These are phyloP conservation scores for Melanopsichium pennsylvanicum DNA, from an alignment of 1,284 basidiomycete species.

Conservation along the genomic window DNA sequence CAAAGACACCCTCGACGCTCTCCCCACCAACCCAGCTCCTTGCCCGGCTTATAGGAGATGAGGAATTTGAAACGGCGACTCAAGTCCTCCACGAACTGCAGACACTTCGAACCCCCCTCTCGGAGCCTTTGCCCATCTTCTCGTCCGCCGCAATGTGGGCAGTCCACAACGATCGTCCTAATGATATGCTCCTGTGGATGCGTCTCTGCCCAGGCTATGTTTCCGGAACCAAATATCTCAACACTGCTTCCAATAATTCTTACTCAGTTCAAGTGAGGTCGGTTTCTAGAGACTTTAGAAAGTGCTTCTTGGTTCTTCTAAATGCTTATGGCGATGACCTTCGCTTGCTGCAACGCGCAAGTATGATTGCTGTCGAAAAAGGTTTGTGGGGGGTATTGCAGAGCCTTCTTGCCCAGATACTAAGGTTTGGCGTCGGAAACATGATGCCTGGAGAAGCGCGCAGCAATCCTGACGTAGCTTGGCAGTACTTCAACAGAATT, in stretches of 20 bases:
- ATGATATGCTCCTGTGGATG: conserved; percentile 41
- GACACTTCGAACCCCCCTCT: conserved; percentile 11
- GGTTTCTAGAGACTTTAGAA: conserved; percentile 9
- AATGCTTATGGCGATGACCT: conserved; percentile 32
- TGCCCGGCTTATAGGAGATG: conserved; percentile 27
- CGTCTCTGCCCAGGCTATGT: conserved; percentile 30
- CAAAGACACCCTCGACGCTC: too few species aligned
- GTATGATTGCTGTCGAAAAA: conserved; percentile 29
- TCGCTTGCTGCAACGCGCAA: conserved; percentile 17
- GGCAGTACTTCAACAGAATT: conserved; percentile 14
- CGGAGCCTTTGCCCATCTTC: conserved; percentile 16
- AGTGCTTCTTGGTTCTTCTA: conserved; percentile 29
- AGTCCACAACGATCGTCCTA: conserved; percentile 17
- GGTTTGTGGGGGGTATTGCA: conserved; percentile 23
- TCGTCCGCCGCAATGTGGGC: conserved; percentile 32
- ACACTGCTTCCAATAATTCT: background rate
- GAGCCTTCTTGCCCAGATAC: conserved; percentile 25
- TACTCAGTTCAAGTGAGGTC: conserved; percentile 1
- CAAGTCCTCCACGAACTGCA: conserved; percentile 33
- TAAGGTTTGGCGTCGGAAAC: conserved; percentile 14
- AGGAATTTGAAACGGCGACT: conserved; percentile 30
- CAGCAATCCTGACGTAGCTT: conserved; percentile 2
- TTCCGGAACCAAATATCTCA: conserved; percentile 4
- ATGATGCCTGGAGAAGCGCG: background rate
- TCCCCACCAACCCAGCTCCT: conserved; percentile 28